Evolutionary conservation across 768 basidiomycete species (phyloP).

Genomic region (Candolleomyces efflorescens): DNA sequence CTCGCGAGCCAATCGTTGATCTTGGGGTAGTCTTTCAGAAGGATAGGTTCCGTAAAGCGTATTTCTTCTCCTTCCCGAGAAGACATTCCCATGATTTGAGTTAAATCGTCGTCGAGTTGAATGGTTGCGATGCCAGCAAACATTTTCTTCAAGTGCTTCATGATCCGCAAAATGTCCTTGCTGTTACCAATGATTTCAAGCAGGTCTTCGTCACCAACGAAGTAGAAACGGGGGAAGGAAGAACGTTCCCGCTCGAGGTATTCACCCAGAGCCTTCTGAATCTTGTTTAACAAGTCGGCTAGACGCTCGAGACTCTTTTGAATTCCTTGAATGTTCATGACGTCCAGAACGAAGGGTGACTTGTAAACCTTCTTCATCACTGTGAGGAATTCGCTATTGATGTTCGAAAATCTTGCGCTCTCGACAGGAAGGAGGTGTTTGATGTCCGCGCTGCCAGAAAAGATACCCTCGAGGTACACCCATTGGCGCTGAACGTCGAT

Average conservation of each 20-base stretch:
- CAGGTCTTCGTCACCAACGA: slow-evolving; percentile 97
- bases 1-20: slow-evolving; percentile 98
- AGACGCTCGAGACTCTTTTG: slow-evolving; percentile 98
- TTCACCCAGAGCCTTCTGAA: slow-evolving; percentile 98
- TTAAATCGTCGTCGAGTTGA: slow-evolving; percentile 79
- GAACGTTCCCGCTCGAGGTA: slow-evolving; percentile 97
- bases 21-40: slow-evolving; percentile 90
- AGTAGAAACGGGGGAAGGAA: slow-evolving; percentile 99
- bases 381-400: slow-evolving; percentile 95
- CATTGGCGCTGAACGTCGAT: slow-evolving; percentile 99
- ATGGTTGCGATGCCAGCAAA: slow-evolving; percentile 96
- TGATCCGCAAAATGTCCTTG: slow-evolving; percentile 95
- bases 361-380: slow-evolving; percentile 99
- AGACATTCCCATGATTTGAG: slow-evolving; percentile 88
- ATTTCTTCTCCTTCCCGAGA: slow-evolving; percentile 97
- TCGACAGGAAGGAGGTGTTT: slow-evolving; percentile 98
- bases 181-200: slow-evolving; percentile 99
- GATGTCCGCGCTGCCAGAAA: slow-evolving; percentile 99
- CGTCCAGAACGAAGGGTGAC: slow-evolving; percentile 95
- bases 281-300: slow-evolving; percentile 94
- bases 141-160: slow-evolving; percentile 99
- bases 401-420: slow-evolving; percentile 96
- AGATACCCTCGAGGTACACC: slow-evolving; percentile 99
- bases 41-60: slow-evolving; percentile 73
- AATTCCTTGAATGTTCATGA: slow-evolving; percentile 92